Percentiles rank a stretch among this genome's conserved stretches.
phyloP scores from a whole-genome alignment of 2,329 filamentous ascomycete species.

The Coniella vitis region DNA sequence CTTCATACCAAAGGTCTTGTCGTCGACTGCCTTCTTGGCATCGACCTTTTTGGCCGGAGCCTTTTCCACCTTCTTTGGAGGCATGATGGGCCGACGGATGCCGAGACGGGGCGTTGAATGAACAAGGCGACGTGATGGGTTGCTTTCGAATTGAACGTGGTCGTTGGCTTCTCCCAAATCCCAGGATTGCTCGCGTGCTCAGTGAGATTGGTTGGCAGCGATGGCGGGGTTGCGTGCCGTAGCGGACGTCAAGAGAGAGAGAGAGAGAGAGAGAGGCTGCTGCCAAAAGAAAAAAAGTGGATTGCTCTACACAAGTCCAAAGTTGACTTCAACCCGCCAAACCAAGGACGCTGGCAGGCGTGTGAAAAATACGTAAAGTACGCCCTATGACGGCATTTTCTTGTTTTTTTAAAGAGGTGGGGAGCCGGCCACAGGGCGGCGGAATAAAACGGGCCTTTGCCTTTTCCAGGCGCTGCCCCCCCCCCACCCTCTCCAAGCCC shows the following conservation, averaged over 20 bases:
- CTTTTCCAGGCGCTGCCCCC: too few species aligned
- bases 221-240: neutral
- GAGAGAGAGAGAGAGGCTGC: neutral
- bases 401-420: too few species aligned
- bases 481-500: too few species aligned
- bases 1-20: slow-evolving; percentile 99
- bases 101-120: too few species aligned
- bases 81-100: slow-evolving; percentile 48
- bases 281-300: neutral
- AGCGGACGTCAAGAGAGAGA: too few species aligned
- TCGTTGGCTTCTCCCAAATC: neutral
- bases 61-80: slow-evolving; percentile 60
- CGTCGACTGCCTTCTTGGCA: slow-evolving; percentile 64
- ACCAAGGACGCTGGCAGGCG: too few species aligned
- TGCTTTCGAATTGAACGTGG: neutral
- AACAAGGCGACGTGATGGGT: neutral
- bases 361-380: neutral
- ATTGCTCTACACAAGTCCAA: neutral
- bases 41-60: slow-evolving; percentile 41
- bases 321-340: neutral
- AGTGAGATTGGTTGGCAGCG: neutral
- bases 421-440: neutral
- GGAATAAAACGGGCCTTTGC: neutral
- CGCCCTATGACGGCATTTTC: neutral
- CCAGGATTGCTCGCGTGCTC: neutral